These are phyloP conservation scores for Pseudonitzschia pungens DNA, from an alignment of 108 stramenopile species.

Conservation along the genomic window DNA sequence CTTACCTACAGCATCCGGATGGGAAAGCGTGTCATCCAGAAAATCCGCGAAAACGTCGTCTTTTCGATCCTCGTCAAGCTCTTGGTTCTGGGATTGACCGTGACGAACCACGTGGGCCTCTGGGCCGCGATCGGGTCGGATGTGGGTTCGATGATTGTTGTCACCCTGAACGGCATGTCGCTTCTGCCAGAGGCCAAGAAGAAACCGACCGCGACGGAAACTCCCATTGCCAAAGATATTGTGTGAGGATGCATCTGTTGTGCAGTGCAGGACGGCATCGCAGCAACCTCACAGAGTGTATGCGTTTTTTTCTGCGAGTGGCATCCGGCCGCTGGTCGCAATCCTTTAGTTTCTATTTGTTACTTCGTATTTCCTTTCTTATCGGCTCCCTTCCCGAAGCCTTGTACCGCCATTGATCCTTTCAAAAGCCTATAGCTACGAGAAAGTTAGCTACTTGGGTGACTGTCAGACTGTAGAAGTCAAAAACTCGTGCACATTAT, in stretches of 20 bases:
- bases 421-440: too few species aligned
- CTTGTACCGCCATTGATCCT: too few species aligned
- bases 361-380: too few species aligned
- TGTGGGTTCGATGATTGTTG: conserved; percentile 81
- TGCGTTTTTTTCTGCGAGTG: too few species aligned
- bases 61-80: conserved; percentile 63
- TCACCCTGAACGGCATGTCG: conserved; percentile 81
- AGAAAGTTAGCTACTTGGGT: too few species aligned
- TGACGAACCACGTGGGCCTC: conserved; percentile 55
- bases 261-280: too few species aligned
- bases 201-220: background rate
- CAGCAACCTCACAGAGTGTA: too few species aligned
- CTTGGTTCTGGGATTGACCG: conserved; percentile 64
- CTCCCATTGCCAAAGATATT: background rate
- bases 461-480: too few species aligned
- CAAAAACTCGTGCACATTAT: too few species aligned
- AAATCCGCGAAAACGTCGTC: conserved; percentile 67
- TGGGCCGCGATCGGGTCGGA: conserved; percentile 73
- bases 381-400: too few species aligned
- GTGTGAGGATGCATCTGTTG: background rate
- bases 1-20: conserved; percentile 53
- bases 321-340: too few species aligned
- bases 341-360: too few species aligned
- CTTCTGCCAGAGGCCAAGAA: conserved; percentile 29
- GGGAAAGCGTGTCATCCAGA: conserved; percentile 61